phyloP scores from a whole-genome alignment of 2,329 filamentous ascomycete genomes.

The Metarhizium brunneum region DNA sequence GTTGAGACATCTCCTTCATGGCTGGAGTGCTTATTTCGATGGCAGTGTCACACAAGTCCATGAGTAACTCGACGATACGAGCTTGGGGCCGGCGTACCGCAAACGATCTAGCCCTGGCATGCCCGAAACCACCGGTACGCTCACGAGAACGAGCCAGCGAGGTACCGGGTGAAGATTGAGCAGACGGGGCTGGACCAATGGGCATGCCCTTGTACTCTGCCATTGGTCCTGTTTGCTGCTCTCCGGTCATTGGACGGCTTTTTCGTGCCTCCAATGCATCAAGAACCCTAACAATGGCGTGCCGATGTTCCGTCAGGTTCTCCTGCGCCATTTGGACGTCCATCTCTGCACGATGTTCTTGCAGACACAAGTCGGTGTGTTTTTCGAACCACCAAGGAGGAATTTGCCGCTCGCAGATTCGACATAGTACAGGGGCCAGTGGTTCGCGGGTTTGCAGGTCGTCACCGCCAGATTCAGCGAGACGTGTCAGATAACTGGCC shows the following conservation, averaged over 20 bases:
- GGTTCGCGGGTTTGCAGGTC: constrained; percentile 70
- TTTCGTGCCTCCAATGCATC: constrained; percentile 80
- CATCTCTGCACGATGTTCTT: constrained; percentile 95
- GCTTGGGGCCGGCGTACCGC: constrained; percentile 82
- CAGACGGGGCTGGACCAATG: constrained; percentile 69
- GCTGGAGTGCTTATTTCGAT: constrained; percentile 90
- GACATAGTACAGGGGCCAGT: constrained; percentile 82
- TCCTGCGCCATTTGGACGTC: constrained; percentile 96
- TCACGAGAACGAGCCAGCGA: constrained; percentile 65
- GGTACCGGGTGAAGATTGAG: constrained; percentile 61
- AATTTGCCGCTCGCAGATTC: constrained; percentile 95
- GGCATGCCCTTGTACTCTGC: constrained; percentile 82
- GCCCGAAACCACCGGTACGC: constrained; percentile 68
- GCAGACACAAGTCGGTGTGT: constrained; percentile 89
- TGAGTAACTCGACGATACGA: constrained; percentile 85
- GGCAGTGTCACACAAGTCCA: constrained; percentile 92
- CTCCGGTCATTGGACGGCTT: constrained; percentile 51
- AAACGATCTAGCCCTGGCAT: constrained; percentile 76
- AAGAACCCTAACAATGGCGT: constrained; percentile 88
- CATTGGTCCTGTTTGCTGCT: constrained; percentile 40
- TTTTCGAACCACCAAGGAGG: constrained; percentile 99
- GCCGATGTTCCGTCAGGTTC: constrained; percentile 81
- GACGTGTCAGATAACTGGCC: constrained; percentile 81
- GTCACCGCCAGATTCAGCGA: constrained; percentile 74
- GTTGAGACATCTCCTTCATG: constrained; percentile 71